phyloP scores from a whole-genome alignment of 352 stramenopile genomes.

The Globisporangium apiculatum region DNA sequence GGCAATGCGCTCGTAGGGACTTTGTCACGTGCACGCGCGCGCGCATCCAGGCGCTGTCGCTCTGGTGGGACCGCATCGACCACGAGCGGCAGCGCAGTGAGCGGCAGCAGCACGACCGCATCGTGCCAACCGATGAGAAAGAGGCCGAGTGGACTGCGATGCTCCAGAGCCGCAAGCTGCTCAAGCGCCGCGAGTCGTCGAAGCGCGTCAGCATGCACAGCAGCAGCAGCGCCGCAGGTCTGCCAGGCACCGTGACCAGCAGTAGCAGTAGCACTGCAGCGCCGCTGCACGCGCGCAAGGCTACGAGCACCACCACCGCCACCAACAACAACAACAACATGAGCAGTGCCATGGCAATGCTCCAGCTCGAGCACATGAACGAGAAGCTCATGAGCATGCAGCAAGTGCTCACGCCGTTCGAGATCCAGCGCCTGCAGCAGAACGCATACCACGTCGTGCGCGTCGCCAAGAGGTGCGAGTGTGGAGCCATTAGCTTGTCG shows the following conservation, averaged over 20 bases:
- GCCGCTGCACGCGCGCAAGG: constrained; percentile 2
- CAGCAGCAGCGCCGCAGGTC: constrained; percentile 2
- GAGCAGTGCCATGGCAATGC: constrained; percentile 13
- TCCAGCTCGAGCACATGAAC: constrained; percentile 45
- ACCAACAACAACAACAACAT: constrained; percentile 4
- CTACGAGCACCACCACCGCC: not conserved
- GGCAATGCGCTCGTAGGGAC: constrained; percentile 3
- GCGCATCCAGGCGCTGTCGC: constrained; percentile 41
- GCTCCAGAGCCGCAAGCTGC: constrained; percentile 9
- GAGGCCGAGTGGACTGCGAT: constrained; percentile 20
- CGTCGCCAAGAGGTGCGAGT: constrained; percentile 45
- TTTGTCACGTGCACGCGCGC: constrained; percentile 55
- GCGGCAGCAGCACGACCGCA: constrained; percentile 28
- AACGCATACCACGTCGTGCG: constrained; percentile 54
- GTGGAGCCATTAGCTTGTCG: no score
- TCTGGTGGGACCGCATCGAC: constrained; percentile 58
- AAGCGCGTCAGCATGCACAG: not conserved
- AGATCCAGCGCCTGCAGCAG: constrained; percentile 67
- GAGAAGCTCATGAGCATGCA: constrained; percentile 64
- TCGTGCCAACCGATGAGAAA: constrained; percentile 28
- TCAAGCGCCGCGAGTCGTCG: constrained; percentile 1
- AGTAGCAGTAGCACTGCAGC: not conserved
- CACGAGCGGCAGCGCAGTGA: constrained; percentile 61
- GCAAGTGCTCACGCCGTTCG: constrained; percentile 68
- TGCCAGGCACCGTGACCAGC: not conserved